Evolutionary conservation across 352 stramenopile genomes (phyloP).

Genomic region (Globisporangium nagaii): DNA sequence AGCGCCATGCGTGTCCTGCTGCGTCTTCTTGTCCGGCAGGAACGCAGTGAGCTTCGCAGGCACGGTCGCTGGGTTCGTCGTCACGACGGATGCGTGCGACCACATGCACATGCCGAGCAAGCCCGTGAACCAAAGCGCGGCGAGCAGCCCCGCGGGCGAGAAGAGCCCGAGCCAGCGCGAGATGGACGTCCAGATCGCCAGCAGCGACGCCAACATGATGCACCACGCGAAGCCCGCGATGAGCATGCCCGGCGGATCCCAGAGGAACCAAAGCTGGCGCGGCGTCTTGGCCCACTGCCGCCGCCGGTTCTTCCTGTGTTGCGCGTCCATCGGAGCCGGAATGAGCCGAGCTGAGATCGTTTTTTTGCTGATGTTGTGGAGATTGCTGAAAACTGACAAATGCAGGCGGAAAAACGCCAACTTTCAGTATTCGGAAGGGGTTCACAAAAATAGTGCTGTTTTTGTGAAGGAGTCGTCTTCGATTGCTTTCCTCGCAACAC

Average conservation of each 20-base stretch:
- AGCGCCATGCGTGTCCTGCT: background rate
- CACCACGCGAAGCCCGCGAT: slow-evolving; percentile 59
- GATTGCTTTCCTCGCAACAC: too few relatives aligned
- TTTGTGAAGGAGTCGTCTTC: too few relatives aligned
- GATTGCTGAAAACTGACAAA: too few relatives aligned
- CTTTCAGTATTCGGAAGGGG: too few relatives aligned
- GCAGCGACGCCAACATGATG: slow-evolving; percentile 37
- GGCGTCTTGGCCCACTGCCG: background rate
- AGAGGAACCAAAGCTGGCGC: slow-evolving; percentile 42
- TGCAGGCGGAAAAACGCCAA: too few relatives aligned
- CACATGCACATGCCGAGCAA: slow-evolving; percentile 74
- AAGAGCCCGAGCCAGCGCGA: slow-evolving; percentile 52
- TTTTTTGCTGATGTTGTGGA: background rate
- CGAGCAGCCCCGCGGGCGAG: slow-evolving; percentile 37
- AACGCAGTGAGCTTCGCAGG: slow-evolving; percentile 29
- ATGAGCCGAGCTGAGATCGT: background rate
- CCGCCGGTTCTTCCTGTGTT: background rate
- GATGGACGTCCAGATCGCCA: slow-evolving; percentile 41
- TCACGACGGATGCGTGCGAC: slow-evolving; percentile 68
- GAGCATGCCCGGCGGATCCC: slow-evolving; percentile 54
- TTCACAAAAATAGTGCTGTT: too few relatives aligned
- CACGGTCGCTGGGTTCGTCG: slow-evolving; percentile 69
- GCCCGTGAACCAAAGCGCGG: slow-evolving; percentile 36
- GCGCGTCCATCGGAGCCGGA: background rate
- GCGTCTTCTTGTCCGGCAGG: slow-evolving; percentile 1